phyloP scores from a whole-genome alignment of 73 alveolate species.

The Effrenium voratum region DNA sequence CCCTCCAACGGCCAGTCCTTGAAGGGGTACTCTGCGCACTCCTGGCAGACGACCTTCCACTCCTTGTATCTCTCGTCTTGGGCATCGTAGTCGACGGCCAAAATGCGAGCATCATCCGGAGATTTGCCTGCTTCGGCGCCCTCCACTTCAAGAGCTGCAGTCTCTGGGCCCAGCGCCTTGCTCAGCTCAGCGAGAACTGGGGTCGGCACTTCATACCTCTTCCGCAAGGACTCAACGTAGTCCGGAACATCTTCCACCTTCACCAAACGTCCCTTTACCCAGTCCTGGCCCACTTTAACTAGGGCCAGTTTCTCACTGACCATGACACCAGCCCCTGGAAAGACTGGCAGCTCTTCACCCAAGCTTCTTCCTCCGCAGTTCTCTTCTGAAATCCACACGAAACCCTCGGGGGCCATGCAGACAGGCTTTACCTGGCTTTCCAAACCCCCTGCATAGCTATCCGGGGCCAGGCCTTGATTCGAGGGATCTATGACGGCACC shows the following conservation, averaged over 20 bases:
- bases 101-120: slow-evolving; percentile 7
- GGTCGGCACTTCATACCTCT: not conserved
- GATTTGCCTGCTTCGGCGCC: not conserved
- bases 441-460: not conserved
- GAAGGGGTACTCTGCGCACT: not conserved
- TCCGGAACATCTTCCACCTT: not conserved
- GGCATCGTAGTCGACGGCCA: not conserved
- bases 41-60: not conserved
- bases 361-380: not conserved
- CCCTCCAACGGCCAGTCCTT: not conserved
- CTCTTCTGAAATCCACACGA: not conserved
- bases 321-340: not conserved
- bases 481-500: not conserved
- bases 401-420: not conserved
- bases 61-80: not conserved
- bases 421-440: not conserved
- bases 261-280: not conserved
- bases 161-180: not conserved
- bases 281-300: not conserved
- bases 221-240: not conserved
- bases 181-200: not conserved
- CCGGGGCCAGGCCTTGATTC: not conserved
- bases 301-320: not conserved
- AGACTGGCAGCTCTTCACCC: not conserved
- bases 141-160: not conserved